phyloP scores from a whole-genome alignment of 768 basidiomycete species.

The Podaxis sp. region DNA sequence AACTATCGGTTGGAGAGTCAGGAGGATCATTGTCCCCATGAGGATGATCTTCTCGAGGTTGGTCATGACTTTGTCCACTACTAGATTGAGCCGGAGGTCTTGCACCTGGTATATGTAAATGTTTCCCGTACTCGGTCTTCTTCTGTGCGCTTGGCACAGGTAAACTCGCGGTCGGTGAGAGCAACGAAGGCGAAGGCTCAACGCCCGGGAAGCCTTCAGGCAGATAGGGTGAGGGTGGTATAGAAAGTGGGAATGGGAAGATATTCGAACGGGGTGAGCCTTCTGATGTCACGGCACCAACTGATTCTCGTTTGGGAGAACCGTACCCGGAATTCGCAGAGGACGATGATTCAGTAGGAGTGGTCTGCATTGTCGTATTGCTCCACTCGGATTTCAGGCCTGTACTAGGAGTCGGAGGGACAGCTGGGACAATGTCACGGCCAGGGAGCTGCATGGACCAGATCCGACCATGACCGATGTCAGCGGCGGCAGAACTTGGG shows the following conservation, averaged over 20 bases:
- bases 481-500: neutral
- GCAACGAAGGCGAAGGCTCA: conserved; percentile 15
- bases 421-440: neutral
- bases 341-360: conserved; percentile 17
- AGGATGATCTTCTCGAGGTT: conserved; percentile 4
- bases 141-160: neutral
- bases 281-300: conserved; percentile 11
- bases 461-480: neutral
- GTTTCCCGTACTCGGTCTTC: neutral
- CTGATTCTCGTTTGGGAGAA: conserved; percentile 20
- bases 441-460: conserved; percentile 13
- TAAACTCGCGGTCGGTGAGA: conserved; percentile 5
- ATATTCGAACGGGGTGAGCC: conserved; percentile 22
- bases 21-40: conserved; percentile 23
- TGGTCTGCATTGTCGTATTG: conserved; percentile 33
- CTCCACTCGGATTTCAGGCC: conserved; percentile 41
- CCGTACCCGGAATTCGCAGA: conserved; percentile 13
- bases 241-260: conserved; percentile 44
- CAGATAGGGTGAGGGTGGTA: conserved; percentile 41
- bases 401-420: neutral
- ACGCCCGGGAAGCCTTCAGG: conserved; percentile 21
- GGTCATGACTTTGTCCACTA: conserved; percentile 1
- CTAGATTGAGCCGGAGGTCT: neutral
- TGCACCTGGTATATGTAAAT: neutral
- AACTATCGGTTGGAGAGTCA: conserved; percentile 54